phyloP scores from a whole-genome alignment of 1,139 yeast species.

The Magnusiomyces magnusii region DNA sequence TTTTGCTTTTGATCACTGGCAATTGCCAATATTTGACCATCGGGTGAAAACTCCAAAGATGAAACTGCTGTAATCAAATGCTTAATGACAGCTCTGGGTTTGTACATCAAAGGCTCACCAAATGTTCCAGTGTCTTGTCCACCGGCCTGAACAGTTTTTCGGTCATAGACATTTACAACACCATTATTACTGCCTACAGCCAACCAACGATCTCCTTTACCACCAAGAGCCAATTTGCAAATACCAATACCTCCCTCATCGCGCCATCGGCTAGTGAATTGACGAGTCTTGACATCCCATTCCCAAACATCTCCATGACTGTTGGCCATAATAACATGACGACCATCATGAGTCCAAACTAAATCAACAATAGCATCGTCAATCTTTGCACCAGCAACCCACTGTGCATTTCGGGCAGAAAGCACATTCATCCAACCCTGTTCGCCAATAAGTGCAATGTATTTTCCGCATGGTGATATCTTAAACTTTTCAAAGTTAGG shows the following conservation, averaged over 20 bases:
- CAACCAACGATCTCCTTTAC: slow-evolving; percentile 66
- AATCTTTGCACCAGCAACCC: slow-evolving; percentile 77
- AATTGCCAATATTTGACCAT: slow-evolving; percentile 82
- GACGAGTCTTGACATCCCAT: slow-evolving; percentile 48
- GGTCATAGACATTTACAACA: slow-evolving; percentile 79
- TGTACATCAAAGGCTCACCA: slow-evolving; percentile 24
- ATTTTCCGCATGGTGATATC: slow-evolving; percentile 61
- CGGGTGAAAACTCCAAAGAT: slow-evolving; percentile 64
- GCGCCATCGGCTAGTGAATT: slow-evolving; percentile 62
- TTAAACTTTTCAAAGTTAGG: slow-evolving; percentile 82
- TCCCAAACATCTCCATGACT: slow-evolving; percentile 91
- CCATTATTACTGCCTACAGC: slow-evolving; percentile 91
- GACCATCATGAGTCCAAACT: slow-evolving; percentile 54
- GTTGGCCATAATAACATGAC: slow-evolving; percentile 53
- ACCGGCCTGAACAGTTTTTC: slow-evolving; percentile 29
- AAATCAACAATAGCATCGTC: slow-evolving; percentile 80
- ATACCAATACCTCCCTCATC: slow-evolving; percentile 85
- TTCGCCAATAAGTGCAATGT: slow-evolving; percentile 69
- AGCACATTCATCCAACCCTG: slow-evolving; percentile 87
- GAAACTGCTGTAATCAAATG: slow-evolving; percentile 80
- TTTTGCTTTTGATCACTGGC: slow-evolving; percentile 85
- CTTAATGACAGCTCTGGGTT: slow-evolving; percentile 49
- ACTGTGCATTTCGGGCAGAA: slow-evolving; percentile 71
- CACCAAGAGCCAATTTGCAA: slow-evolving; percentile 72
- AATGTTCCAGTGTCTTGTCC: slow-evolving; percentile 18